Evolutionary conservation across 371 early-diverging fungal species (phyloP).

Genomic region (Mortierella sp.): DNA sequence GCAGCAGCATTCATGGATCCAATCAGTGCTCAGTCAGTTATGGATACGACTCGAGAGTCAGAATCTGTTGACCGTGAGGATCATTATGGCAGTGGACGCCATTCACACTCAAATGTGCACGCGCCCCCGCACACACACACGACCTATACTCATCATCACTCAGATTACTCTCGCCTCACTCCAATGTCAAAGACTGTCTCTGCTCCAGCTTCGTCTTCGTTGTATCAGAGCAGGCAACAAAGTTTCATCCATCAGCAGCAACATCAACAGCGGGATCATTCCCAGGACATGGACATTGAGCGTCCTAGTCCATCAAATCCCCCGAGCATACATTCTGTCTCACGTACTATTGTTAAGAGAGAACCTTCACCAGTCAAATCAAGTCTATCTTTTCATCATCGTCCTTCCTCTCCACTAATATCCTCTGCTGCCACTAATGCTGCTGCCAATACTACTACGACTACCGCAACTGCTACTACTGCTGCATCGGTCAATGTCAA

Average conservation of each 20-base stretch:
- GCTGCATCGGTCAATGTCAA: background rate
- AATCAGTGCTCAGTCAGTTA: conserved; percentile 15
- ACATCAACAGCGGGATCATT: background rate
- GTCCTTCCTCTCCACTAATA: background rate
- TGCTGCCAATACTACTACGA: no score
- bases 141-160: conserved; percentile 5
- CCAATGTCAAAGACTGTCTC: conserved; percentile 46
- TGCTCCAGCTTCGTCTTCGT: conserved; percentile 31
- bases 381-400: background rate
- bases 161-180: conserved; percentile 12
- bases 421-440: conserved; percentile 1
- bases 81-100: background rate
- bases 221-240: background rate
- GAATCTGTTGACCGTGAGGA: background rate
- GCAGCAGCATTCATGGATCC: conserved; percentile 55
- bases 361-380: conserved; percentile 4
- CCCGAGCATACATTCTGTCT: background rate
- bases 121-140: background rate
- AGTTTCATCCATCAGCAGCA: background rate
- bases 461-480: no score
- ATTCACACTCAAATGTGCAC: background rate
- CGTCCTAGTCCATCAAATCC: background rate
- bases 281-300: conserved; percentile 13
- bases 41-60: background rate
- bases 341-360: background rate